Base-by-base conservation (phyloP, 139 green algal species). In the Klebsormidium nitens region DNA sequence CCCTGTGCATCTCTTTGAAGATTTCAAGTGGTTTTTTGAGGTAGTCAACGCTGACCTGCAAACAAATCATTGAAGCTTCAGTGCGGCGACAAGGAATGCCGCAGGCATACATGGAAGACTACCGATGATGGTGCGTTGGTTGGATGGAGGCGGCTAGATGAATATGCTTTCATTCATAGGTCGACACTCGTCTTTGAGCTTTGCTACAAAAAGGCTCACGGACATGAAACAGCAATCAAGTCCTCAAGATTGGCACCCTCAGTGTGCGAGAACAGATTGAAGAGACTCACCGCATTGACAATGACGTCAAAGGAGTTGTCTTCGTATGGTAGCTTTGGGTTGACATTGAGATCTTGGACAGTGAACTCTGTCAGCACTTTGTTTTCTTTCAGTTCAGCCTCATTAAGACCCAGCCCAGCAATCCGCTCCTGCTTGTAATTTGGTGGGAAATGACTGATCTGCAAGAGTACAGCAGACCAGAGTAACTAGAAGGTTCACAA, bases 281-380 rank as follows among this genome's bases (percentile, higher is more conserved):
- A n/a, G n/a, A n/a, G n/a, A n/a, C n/a, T n/a, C 52, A 78, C 88
- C 2, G 69, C 69, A 59, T 91, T 91, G 36, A 82, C 89, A n/a
- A 91, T 78, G 42, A 89, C 77, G 72, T 95, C 89, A 39, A 93
- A 93, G n/a, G 75, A 81, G 64, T 91, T 90, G 69, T 93, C 86
- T 6, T 83, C 79, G 78, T 89, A 96, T 4, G 89, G 90, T 46
- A 96, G 77, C 59, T 34, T 78, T n/a, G 88, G 82, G 46, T 87
- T 64, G 39, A 64, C 59, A 56, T 95, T 95, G 17, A 96, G 78
- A 72, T 96, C 90, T 58, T 74, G 62, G n/a, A 80, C 72, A 32
- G 57, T 40, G 46, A 71, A 80, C 58, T 80, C 72, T 55, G 72
- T 80, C 4, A 80, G 48, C 28, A 80, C 71, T 34, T 47, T 1